phyloP scores from a whole-genome alignment of 2,329 filamentous ascomycete species.

The Epichloe gansuensis region DNA sequence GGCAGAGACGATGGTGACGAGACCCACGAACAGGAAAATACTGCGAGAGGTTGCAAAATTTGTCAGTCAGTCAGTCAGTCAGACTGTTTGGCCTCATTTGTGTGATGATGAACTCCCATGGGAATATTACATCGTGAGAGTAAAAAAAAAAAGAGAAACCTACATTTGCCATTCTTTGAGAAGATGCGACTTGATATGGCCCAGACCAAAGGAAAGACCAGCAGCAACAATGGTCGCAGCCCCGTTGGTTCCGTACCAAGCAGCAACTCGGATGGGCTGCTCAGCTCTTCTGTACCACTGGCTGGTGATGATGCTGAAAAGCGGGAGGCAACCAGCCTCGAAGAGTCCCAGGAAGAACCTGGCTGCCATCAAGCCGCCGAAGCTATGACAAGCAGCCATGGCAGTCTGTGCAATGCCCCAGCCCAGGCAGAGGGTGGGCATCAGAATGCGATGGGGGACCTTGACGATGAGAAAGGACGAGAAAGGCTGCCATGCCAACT shows the following conservation, averaged over 20 bases:
- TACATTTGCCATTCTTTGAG: constrained; percentile 15
- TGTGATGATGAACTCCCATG: background rate
- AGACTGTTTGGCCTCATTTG: too few relatives aligned
- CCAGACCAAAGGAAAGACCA: constrained; percentile 42
- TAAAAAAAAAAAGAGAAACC: background rate
- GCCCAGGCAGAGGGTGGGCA: constrained; percentile 34
- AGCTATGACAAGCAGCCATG: constrained; percentile 35
- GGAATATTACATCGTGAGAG: background rate
- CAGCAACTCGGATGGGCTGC: constrained; percentile 48
- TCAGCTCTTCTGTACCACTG: constrained; percentile 39
- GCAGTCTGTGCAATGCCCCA: constrained; percentile 31
- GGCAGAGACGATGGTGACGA: constrained; percentile 44
- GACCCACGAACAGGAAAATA: constrained; percentile 46
- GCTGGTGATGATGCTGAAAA: constrained; percentile 33
- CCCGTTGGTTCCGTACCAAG: constrained; percentile 55
- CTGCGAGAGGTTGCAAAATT: constrained; percentile 9
- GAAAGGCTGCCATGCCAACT: constrained; percentile 48
- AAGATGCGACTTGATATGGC: constrained; percentile 30
- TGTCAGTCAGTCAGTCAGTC: background rate
- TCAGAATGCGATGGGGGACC: constrained; percentile 44
- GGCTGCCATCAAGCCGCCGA: constrained; percentile 33
- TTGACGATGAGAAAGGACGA: constrained; percentile 47
- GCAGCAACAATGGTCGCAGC: constrained; percentile 43
- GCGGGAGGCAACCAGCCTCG: constrained; percentile 39
- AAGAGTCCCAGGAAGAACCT: constrained; percentile 35